Evolutionary conservation across 352 stramenopile species (phyloP).

Genomic region (Phytophthora sp.): DNA sequence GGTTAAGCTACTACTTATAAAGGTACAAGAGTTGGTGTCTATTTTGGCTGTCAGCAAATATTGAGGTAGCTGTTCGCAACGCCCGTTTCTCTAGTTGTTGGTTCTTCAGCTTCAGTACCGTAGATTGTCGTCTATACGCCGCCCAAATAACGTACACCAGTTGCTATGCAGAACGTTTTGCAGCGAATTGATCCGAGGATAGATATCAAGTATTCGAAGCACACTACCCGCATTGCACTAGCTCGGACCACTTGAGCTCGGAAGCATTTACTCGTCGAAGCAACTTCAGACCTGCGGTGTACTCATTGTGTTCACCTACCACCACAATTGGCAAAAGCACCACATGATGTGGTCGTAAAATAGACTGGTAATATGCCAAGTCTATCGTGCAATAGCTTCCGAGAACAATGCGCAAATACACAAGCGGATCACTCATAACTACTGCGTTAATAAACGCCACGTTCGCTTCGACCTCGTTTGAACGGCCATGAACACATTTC

Average conservation of each 20-base stretch:
- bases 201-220: no score
- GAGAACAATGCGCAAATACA: slow-evolving; percentile 15
- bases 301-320: slow-evolving; percentile 7
- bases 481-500: slow-evolving; percentile 10
- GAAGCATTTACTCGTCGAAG: slow-evolving; percentile 1
- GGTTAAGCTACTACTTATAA: no score
- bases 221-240: slow-evolving; percentile 25
- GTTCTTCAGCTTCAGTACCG: not conserved
- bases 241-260: slow-evolving; percentile 10
- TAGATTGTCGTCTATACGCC: no score
- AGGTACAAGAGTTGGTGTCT: no score
- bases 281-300: not conserved
- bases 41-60: no score
- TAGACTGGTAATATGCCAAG: slow-evolving; percentile 18
- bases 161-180: no score
- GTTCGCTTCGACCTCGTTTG: slow-evolving; percentile 16
- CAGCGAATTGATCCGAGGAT: no score
- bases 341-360: not conserved
- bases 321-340: slow-evolving; percentile 8
- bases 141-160: no score
- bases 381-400: not conserved
- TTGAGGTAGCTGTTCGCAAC: no score
- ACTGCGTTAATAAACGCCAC: slow-evolving; percentile 40
- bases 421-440: slow-evolving; percentile 37
- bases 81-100: no score